Conservation (phyloP, 2,329 filamentous ascomycete species). For the Aspergillus fumigatiaffinis region DNA sequence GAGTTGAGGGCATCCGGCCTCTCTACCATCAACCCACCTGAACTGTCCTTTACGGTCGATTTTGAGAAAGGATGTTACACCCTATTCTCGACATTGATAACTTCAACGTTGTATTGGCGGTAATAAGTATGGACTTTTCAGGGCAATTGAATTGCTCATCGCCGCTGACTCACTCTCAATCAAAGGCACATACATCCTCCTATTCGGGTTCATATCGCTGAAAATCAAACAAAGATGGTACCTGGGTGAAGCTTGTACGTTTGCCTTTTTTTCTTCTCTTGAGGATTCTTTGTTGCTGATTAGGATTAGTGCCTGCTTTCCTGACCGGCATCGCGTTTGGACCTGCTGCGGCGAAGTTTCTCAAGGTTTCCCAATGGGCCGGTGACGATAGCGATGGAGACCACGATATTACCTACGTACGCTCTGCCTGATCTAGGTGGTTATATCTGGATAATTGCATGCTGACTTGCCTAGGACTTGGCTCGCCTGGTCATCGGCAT, state of each 20-base stretch:
- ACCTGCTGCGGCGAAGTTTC: conserved; percentile 51
- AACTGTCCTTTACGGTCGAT: background rate
- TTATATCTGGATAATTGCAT: background rate
- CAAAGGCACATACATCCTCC: conserved; percentile 30
- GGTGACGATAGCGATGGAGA: conserved; percentile 28
- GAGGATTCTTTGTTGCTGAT: conserved; percentile 7
- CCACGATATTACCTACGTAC: conserved; percentile 42
- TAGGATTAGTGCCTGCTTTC: conserved; percentile 50
- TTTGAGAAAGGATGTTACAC: conserved; percentile 27
- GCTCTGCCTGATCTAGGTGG: background rate
- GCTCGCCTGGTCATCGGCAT: conserved; percentile 60
- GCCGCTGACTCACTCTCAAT: conserved; percentile 4
- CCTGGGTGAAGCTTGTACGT: conserved; percentile 38
- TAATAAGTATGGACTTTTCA: conserved; percentile 24
- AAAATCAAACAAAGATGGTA: conserved; percentile 39
- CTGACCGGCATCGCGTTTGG: conserved; percentile 53
- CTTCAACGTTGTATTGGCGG: conserved; percentile 32
- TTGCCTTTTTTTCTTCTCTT: too few species aligned
- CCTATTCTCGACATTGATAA: conserved; percentile 33
- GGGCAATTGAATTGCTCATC: background rate
- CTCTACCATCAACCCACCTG: background rate
- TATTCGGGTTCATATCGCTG: conserved; percentile 32
- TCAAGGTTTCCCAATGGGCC: conserved; percentile 44
- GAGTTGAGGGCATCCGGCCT: background rate
- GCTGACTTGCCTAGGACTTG: conserved; percentile 36